Conservation (phyloP, 2,329 filamentous ascomycete species). For the Macroventuria anomochaeta region DNA sequence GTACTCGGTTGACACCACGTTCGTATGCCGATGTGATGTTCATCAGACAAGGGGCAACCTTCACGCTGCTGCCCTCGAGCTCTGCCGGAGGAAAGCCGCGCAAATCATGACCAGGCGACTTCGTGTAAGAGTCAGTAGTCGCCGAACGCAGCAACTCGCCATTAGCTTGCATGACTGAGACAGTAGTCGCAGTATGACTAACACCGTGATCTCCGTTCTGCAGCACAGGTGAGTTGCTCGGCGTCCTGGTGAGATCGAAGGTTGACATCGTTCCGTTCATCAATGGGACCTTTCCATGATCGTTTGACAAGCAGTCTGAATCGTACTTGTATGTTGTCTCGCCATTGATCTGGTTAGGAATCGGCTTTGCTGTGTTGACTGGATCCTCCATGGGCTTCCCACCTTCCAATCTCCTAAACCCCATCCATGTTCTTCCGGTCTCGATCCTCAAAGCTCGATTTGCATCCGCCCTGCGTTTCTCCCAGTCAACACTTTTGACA, state of each 20-base stretch:
- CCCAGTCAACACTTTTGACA: slow-evolving; percentile 1
- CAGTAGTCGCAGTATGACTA: background rate
- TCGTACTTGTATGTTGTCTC: too few relatives aligned
- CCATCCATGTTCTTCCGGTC: background rate
- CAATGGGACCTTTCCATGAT: background rate
- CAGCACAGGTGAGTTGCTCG: background rate
- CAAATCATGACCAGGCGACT: background rate
- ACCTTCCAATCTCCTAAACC: background rate
- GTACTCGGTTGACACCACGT: background rate
- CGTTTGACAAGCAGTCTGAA: background rate
- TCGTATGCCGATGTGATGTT: background rate
- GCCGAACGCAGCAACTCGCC: background rate
- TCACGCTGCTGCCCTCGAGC: background rate
- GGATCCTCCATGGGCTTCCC: background rate
- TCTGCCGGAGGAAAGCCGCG: background rate
- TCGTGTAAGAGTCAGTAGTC: background rate
- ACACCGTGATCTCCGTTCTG: background rate
- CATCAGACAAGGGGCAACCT: background rate
- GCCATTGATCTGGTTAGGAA: background rate
- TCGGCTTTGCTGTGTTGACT: too few relatives aligned
- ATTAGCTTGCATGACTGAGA: background rate
- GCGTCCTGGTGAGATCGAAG: background rate
- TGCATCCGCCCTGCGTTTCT: background rate
- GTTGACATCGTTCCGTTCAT: background rate
- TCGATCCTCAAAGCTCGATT: background rate